Percentiles rank a stretch among this genome's conserved stretches.
Evolutionary conservation across 345 rosid species (phyloP).

Genomic region (Alliaria petiolata): DNA sequence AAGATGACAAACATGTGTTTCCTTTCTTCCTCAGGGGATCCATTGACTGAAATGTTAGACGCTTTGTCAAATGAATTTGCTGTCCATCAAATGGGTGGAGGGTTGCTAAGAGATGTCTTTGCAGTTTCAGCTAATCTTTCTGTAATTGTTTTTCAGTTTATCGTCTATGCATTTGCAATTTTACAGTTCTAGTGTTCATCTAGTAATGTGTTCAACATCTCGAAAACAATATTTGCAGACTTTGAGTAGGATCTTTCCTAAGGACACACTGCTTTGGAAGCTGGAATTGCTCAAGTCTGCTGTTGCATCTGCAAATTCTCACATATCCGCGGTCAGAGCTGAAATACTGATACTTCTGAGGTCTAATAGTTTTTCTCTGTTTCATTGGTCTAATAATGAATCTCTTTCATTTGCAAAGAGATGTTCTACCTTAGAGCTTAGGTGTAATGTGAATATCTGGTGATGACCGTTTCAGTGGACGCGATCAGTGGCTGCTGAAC

Average conservation of each 20-base stretch:
- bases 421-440: neutral
- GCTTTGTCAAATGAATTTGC: constrained; percentile 34
- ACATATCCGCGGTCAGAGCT: constrained; percentile 50
- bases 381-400: neutral
- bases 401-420: constrained; percentile 1
- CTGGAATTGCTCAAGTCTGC: constrained; percentile 52
- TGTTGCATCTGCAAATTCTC: constrained; percentile 47
- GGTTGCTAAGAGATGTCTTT: constrained; percentile 29
- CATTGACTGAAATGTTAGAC: constrained; percentile 32
- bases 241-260: constrained; percentile 45
- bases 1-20: neutral
- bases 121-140: constrained; percentile 35
- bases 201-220: neutral
- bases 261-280: constrained; percentile 76
- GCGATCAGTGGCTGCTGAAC: constrained; percentile 62
- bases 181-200: neutral
- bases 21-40: constrained; percentile 28
- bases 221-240: constrained; percentile 38
- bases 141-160: constrained; percentile 19
- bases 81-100: constrained; percentile 23
- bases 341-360: constrained; percentile 54
- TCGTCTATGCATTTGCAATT: neutral
- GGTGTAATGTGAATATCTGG: neutral
- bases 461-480: constrained; percentile 46
- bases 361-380: constrained; percentile 17